Base-by-base conservation (phyloP, 169 alveolate species). In the Pseudocohnilembus persalinus region DNA sequence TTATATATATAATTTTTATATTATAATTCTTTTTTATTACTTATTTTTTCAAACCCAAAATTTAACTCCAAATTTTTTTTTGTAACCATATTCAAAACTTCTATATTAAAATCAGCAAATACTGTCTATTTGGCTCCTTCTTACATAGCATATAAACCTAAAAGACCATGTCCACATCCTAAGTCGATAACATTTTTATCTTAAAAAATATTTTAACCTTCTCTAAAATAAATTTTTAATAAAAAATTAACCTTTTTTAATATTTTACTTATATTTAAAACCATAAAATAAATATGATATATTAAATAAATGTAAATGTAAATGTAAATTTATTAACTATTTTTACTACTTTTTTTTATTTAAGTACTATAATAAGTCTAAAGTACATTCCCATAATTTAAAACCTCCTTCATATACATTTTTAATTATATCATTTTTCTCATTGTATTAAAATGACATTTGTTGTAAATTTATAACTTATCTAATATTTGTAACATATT, bases 91-190 rank as follows among this genome's bases (percentile, higher is more conserved):
- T 88, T 92, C 0, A 89, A 65, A 1, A 92, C 94, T 76, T 91
- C 95, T 74, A 89, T 73, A 87, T 93, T 93, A 84, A 83, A 93
- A 77, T 93, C 96, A 77, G 89, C 87, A 83, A 93, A 89, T 29
- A 83, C 77, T 26, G 89, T 88, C 29, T 64, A 33, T 87, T 83
- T 76, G 11, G 93, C 90, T 29, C 81, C 73, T 31, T 90, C 83
- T 83, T 77, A 73, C 73, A 88, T 31, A 33, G 91, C 85, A 68
- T 83, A 81, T n/a, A 93, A 89, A 29, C 95, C 96, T 29, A 93
- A 90, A 11, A 93, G 82, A 11, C 96, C 96, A 82, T 91, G 90
- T 30, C 96, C 96, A 83, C 96, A 93, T 0, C 96, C 96, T 80
- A 93, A 74, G 63, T 93, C 96, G 75, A 93, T 76, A 1, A 91